A percentile compares a stretch with the other conserved stretches of the same genome.
Evolutionary conservation across 2,329 filamentous ascomycete species (phyloP).

Genomic region (Seiridium cupressi): DNA sequence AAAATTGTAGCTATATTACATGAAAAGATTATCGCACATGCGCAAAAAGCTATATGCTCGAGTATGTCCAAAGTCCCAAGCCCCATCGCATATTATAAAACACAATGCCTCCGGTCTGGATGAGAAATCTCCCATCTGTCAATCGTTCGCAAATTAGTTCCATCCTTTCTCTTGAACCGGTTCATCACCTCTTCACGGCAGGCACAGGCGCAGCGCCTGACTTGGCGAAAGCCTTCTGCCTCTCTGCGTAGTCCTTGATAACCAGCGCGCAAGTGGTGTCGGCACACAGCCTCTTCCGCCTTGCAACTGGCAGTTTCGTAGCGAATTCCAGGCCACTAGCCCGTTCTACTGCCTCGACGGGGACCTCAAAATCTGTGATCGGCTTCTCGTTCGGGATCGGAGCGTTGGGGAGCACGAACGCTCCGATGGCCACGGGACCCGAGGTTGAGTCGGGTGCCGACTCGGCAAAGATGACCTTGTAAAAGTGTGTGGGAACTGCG

Average conservation of each 20-base stretch:
- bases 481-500: constrained; percentile 97
- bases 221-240: constrained; percentile 58
- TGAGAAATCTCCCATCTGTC: background rate
- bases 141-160: background rate
- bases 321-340: constrained; percentile 93
- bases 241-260: constrained; percentile 73
- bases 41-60: background rate
- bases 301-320: constrained; percentile 67
- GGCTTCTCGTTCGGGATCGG: constrained; percentile 84
- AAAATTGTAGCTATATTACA: background rate
- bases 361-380: constrained; percentile 89
- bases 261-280: constrained; percentile 83
- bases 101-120: background rate
- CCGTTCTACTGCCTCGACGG: constrained; percentile 86
- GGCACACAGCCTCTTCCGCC: constrained; percentile 77
- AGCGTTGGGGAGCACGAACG: constrained; percentile 94
- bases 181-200: constrained; percentile 12
- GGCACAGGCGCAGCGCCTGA: constrained; percentile 4
- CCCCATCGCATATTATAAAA: constrained; percentile 3
- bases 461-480: constrained; percentile 97
- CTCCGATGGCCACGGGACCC: constrained; percentile 79
- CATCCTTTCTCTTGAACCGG: background rate
- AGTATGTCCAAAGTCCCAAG: background rate
- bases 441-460: constrained; percentile 62
- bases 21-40: no score